Percentiles rank a stretch among this genome's conserved stretches.
These are phyloP conservation scores for Trichaptum fuscoviolaceum DNA, from an alignment of 768 basidiomycete genomes.

Conservation along the genomic window DNA sequence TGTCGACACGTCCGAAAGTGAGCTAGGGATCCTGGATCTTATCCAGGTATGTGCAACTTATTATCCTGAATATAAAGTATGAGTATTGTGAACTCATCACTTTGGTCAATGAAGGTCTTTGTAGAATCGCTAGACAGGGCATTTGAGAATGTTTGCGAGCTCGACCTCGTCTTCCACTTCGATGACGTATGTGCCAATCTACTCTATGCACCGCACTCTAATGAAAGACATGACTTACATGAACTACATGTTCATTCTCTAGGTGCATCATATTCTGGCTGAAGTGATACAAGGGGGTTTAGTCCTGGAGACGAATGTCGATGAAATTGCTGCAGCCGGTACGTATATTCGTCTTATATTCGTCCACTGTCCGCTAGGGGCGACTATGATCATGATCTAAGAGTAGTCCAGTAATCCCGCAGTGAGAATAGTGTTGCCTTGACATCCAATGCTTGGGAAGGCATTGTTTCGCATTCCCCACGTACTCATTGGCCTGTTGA, in stretches of 20 bases:
- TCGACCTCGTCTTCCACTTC: conserved; percentile 98
- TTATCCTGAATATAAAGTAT: no score
- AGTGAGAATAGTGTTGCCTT: background rate
- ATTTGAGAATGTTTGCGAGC: conserved; percentile 97
- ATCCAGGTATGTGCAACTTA: conserved; percentile 68
- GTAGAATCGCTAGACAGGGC: conserved; percentile 94
- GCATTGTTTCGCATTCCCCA: background rate
- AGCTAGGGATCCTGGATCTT: conserved; percentile 91
- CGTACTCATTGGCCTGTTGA: background rate
- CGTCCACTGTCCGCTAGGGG: background rate
- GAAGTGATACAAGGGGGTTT: conserved; percentile 97
- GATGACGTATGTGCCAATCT: conserved; percentile 65
- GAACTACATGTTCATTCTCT: conserved; percentile 4
- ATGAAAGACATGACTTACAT: background rate
- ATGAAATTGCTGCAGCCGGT: conserved; percentile 75
- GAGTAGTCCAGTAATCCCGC: background rate
- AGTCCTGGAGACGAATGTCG: conserved; percentile 91
- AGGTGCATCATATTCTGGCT: conserved; percentile 94
- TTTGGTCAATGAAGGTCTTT: conserved; percentile 61
- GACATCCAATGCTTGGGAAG: background rate
- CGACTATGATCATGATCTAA: background rate
- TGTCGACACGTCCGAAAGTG: conserved; percentile 93
- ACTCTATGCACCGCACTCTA: background rate
- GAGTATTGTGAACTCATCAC: background rate
- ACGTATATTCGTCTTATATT: conserved; percentile 18